These are phyloP conservation scores for Diaporthe sp. DNA, from an alignment of 2,329 filamentous ascomycete genomes.

Conservation along the genomic window DNA sequence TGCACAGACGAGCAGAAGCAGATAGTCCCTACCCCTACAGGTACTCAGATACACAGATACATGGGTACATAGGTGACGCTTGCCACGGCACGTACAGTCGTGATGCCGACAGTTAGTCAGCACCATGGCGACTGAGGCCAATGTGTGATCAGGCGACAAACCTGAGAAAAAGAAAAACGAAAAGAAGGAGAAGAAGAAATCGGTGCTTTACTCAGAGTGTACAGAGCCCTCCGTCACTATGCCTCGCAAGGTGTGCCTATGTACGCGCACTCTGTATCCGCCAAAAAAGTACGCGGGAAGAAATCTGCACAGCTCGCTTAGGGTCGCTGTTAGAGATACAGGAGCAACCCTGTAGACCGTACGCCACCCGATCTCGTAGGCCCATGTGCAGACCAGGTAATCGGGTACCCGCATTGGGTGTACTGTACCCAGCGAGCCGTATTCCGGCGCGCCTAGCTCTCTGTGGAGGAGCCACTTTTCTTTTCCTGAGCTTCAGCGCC, in stretches of 20 bases:
- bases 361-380: conserved; percentile 4
- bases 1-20: not conserved
- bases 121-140: not conserved
- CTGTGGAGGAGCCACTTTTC: conserved; percentile 5
- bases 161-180: not conserved
- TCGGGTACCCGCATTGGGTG: not conserved
- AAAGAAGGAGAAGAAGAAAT: not conserved
- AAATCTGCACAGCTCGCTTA: not conserved
- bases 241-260: not conserved
- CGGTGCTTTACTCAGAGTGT: not conserved
- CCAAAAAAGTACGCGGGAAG: not conserved
- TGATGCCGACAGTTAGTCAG: too few relatives aligned
- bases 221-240: not conserved
- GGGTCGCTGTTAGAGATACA: not conserved
- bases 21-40: not conserved
- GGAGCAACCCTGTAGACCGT: not conserved
- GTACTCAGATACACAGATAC: not conserved
- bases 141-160: not conserved
- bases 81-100: not conserved
- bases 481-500: not conserved
- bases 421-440: not conserved
- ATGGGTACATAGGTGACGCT: not conserved
- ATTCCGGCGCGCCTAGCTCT: not conserved
- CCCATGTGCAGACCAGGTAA: not conserved
- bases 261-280: too few relatives aligned